Conservation (phyloP, 768 basidiomycete genomes). For the Mycena sanguinolenta region DNA sequence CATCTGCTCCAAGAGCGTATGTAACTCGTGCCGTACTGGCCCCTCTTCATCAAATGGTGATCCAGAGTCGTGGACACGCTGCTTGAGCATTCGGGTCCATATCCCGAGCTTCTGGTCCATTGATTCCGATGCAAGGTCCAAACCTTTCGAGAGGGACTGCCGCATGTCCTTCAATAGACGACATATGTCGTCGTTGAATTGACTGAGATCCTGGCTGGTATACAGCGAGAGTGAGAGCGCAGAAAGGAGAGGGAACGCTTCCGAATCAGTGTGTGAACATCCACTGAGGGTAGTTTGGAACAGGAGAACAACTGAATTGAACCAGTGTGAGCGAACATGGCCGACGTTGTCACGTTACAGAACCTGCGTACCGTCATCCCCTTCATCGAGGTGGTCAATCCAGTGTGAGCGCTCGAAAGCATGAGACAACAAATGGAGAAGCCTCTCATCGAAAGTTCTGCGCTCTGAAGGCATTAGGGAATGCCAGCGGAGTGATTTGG, state of each 20-base stretch:
- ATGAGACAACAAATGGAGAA: slow-evolving; percentile 13
- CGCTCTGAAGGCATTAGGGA: slow-evolving; percentile 22
- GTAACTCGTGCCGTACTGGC: slow-evolving; percentile 16
- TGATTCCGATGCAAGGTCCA: slow-evolving; percentile 21
- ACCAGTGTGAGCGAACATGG: slow-evolving; percentile 5
- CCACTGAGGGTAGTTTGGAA: slow-evolving; percentile 22
- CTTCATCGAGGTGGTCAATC: slow-evolving; percentile 8
- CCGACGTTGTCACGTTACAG: not conserved
- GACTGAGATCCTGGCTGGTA: slow-evolving; percentile 13
- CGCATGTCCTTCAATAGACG: slow-evolving; percentile 27
- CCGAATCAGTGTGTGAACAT: slow-evolving; percentile 18
- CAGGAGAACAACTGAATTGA: slow-evolving; percentile 18
- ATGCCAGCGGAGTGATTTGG: slow-evolving; percentile 25
- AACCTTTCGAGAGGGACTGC: slow-evolving; percentile 18
- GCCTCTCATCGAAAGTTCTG: slow-evolving; percentile 16
- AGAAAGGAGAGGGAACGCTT: slow-evolving; percentile 24
- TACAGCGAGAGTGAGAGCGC: slow-evolving; percentile 20
- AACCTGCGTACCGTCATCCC: slow-evolving; percentile 18
- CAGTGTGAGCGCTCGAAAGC: slow-evolving; percentile 11
- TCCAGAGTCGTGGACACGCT: slow-evolving; percentile 1
- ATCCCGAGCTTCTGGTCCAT: slow-evolving; percentile 13
- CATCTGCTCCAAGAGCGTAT: slow-evolving; percentile 21
- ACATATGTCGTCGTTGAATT: slow-evolving; percentile 22
- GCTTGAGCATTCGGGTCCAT: slow-evolving; percentile 22
- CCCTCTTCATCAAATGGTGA: slow-evolving; percentile 23